Conservation (phyloP, 176 grass and related monocot genomes). For the Avena insularis region DNA sequence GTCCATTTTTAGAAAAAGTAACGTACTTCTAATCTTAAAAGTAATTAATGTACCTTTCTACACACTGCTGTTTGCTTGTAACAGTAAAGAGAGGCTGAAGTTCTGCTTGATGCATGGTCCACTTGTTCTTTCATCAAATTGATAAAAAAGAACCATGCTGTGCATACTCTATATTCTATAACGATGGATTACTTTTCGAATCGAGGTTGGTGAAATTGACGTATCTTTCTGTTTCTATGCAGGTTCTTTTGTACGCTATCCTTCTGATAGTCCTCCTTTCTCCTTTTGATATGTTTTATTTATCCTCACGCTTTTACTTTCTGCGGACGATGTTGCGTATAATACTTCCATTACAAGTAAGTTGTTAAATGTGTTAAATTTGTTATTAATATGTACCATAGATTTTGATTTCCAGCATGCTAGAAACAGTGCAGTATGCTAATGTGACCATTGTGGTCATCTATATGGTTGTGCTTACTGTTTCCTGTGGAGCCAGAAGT, state of each 20-base stretch:
- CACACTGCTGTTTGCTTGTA: constrained; percentile 1
- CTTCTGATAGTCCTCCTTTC: constrained; percentile 85
- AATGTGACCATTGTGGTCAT: background rate
- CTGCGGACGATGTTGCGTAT: constrained; percentile 85
- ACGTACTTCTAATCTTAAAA: background rate
- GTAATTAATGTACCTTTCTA: background rate
- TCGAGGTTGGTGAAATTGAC: background rate
- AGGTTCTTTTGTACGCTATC: constrained; percentile 84
- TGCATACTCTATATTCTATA: background rate
- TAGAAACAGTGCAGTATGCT: constrained; percentile 15
- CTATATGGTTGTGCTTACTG: constrained; percentile 21
- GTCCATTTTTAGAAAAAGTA: constrained; percentile 1
- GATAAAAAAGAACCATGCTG: background rate
- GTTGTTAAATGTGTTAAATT: constrained; percentile 38
- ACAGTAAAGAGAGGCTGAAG: background rate
- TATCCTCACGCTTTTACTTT: constrained; percentile 88
- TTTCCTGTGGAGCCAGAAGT: constrained; percentile 3
- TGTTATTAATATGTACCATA: background rate
- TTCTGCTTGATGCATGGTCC: background rate
- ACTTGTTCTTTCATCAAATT: background rate
- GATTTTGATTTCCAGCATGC: constrained; percentile 27
- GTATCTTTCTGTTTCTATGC: constrained; percentile 33
- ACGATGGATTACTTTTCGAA: background rate
- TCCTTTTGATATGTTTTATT: constrained; percentile 97
- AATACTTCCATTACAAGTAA: constrained; percentile 92